A percentile compares a stretch with the other conserved stretches of the same genome.
These are phyloP conservation scores for Porcisia hertigi DNA, from an alignment of 208 protist genomes.

Conservation along the genomic window DNA sequence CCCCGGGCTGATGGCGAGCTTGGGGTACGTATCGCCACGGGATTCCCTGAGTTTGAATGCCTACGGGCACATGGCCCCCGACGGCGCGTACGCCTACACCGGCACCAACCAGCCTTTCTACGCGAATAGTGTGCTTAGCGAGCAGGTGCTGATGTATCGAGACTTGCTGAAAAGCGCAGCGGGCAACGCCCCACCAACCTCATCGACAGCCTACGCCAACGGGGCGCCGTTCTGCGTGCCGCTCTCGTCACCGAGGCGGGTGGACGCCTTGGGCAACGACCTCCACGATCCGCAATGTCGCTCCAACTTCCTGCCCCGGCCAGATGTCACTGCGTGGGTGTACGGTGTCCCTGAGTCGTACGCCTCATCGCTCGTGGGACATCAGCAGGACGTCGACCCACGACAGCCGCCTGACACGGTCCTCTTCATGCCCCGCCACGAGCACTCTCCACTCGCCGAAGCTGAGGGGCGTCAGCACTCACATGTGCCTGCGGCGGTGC, in stretches of 20 bases:
- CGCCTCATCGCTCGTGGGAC: conserved; percentile 18
- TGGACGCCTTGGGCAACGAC: background rate
- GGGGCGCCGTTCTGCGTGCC: conserved; percentile 30
- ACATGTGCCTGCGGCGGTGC: background rate
- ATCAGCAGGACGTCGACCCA: conserved; percentile 8
- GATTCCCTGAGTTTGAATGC: conserved; percentile 50
- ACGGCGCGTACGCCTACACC: conserved; percentile 20
- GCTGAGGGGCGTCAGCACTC: conserved; percentile 13
- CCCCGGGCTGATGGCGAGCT: conserved; percentile 5
- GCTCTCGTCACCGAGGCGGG: conserved; percentile 11
- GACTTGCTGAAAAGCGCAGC: conserved; percentile 31
- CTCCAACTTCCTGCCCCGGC: conserved; percentile 12
- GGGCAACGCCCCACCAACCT: conserved; percentile 20
- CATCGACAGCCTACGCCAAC: conserved; percentile 28
- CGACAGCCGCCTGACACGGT: conserved; percentile 28
- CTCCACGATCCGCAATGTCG: background rate
- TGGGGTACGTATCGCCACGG: conserved; percentile 46
- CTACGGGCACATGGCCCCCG: conserved; percentile 27
- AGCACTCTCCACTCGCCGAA: conserved; percentile 19
- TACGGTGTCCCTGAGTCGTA: conserved; percentile 53
- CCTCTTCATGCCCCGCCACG: conserved; percentile 32
- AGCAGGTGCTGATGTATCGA: conserved; percentile 48
- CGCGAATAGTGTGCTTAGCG: background rate
- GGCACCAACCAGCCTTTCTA: conserved; percentile 8
- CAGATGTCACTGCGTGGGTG: conserved; percentile 52